Base-by-base conservation (phyloP, 169 alveolate genomes). In the Plasmodium vivax region DNA sequence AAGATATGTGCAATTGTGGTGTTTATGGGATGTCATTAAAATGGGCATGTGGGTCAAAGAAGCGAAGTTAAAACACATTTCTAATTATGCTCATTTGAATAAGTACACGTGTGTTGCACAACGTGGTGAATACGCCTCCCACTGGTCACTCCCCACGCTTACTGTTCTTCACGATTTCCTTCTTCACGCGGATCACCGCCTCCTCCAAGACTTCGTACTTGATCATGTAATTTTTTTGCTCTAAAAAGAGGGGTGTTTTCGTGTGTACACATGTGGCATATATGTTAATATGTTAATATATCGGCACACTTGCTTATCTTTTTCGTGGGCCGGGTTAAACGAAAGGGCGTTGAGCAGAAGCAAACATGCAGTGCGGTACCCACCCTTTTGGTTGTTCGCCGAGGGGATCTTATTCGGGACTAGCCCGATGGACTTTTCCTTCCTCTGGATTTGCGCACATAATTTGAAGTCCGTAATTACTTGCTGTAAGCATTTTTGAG, bases 401-500 rank as follows among this genome's bases (percentile, higher is more conserved):
- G 77, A 84, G 36, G 93, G 93, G 19, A 84, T 84, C 32, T 84
- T 68, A 19, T 84, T 32, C 8, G 93, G 93, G 58, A 84, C 93
- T 47, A 84, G 45, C 73, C 93, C 93, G 27, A 84, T 84, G 73
- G 93, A 84, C 54, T 84, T 84, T 84, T 72, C 93, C 30, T 84
- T 84, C 75, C 93, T 84, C 32, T 84, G 93, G 7, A 84, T 84
- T 84, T 84, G 83, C 75, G 93, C 93, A 30, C 80, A 84, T 38
- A 84, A 72, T 27, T 47, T 73, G 72, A 84, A 84, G 7, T 84
- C 93, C 23, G 54, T 27, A 54, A 84, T 84, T 9, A 84, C 93
- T 19, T 84, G 82, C 72, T 84, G 84, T 84, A 84, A 84, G 58
- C 93, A 84, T 41, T 84, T 56, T 47, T 84, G 71, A 8, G 93